Evolutionary conservation across 805 yeast species (phyloP).

Genomic region (Teunomyces pallodes): DNA sequence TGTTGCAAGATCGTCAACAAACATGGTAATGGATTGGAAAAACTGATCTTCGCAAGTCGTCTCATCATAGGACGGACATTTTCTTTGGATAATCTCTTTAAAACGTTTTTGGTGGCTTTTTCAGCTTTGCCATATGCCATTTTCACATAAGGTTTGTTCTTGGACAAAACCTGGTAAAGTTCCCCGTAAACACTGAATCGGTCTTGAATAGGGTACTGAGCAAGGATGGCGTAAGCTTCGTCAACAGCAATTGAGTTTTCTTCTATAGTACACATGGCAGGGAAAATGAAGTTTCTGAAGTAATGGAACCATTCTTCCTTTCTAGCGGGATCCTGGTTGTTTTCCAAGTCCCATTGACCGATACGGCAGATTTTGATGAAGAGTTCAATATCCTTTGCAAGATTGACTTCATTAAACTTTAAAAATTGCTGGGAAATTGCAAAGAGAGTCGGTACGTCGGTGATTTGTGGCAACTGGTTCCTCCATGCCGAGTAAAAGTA

Average conservation of each 20-base stretch:
- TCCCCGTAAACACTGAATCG: slow-evolving; percentile 84
- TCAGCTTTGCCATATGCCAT: slow-evolving; percentile 65
- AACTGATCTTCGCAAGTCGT: slow-evolving; percentile 66
- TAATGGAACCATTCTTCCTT: slow-evolving; percentile 51
- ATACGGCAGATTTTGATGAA: slow-evolving; percentile 62
- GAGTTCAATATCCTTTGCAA: slow-evolving; percentile 48
- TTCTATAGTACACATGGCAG: slow-evolving; percentile 52
- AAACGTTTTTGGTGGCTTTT: slow-evolving; percentile 70
- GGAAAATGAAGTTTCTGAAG: slow-evolving; percentile 64
- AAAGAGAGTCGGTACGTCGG: slow-evolving; percentile 44
- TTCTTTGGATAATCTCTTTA: slow-evolving; percentile 80
- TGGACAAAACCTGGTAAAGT: slow-evolving; percentile 55
- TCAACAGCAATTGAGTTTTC: slow-evolving; percentile 60
- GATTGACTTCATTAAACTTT: slow-evolving; percentile 51
- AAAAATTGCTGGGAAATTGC: slow-evolving; percentile 48
- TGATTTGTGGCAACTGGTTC: slow-evolving; percentile 34
- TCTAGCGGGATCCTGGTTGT: slow-evolving; percentile 9
- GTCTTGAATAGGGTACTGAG: slow-evolving; percentile 53
- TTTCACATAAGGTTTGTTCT: slow-evolving; percentile 54
- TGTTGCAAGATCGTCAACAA: slow-evolving; percentile 70
- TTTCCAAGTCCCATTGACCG: slow-evolving; percentile 39
- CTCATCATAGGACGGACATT: slow-evolving; percentile 73
- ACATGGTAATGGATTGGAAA: slow-evolving; percentile 76
- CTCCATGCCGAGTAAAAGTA: slow-evolving; percentile 55
- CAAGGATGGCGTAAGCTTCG: slow-evolving; percentile 56